Percentiles rank a stretch among this genome's conserved stretches.
Conservation (phyloP, 2,329 filamentous ascomycete species). For the Aplosporella prunicola region DNA sequence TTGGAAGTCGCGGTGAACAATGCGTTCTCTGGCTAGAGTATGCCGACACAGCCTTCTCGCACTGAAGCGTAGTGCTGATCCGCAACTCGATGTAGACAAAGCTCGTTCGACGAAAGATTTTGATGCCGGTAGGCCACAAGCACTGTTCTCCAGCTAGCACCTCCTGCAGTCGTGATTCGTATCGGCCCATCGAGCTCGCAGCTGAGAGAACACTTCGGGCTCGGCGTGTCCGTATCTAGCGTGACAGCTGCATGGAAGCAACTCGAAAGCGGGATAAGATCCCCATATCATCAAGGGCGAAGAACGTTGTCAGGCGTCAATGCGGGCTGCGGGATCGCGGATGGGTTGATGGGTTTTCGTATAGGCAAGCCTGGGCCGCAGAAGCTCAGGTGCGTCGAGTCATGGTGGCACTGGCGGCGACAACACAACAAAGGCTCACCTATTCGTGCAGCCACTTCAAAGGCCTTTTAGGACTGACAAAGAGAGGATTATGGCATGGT, state of each 20-base stretch:
- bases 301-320: background rate
- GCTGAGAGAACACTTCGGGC: constrained; percentile 4
- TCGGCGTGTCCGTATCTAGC: constrained; percentile 3
- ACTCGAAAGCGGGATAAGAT: constrained; percentile 5
- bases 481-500: background rate
- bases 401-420: constrained; percentile 1
- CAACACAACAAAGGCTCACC: background rate
- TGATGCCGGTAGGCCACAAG: background rate
- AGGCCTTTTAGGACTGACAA: background rate
- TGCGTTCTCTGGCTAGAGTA: too few species aligned
- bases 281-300: constrained; percentile 6
- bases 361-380: constrained; percentile 3
- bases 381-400: constrained; percentile 4
- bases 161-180: constrained; percentile 1
- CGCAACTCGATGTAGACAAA: background rate
- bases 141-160: background rate
- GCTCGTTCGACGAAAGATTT: background rate
- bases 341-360: constrained; percentile 6
- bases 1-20: constrained; percentile 5
- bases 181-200: constrained; percentile 1
- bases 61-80: constrained; percentile 2
- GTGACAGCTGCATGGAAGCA: constrained; percentile 1
- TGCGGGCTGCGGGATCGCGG: constrained; percentile 3
- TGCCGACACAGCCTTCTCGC: constrained; percentile 1
- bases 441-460: background rate